phyloP scores from a whole-genome alignment of 2,329 filamentous ascomycete species.

The Diaporthe sp. region DNA sequence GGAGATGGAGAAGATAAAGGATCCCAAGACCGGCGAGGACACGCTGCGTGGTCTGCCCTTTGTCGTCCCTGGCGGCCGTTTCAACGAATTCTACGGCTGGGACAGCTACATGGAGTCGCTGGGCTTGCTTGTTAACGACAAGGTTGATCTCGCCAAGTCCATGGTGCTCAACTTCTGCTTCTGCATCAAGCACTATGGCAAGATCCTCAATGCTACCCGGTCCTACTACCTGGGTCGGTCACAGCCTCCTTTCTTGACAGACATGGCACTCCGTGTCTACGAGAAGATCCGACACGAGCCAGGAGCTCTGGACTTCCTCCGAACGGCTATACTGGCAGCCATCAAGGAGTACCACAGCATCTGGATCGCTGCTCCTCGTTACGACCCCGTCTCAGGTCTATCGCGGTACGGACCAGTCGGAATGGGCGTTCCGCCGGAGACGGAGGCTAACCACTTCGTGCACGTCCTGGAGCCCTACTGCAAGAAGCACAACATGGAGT shows the following conservation, averaged over 20 bases:
- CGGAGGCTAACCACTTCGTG: slow-evolving; percentile 86
- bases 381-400: slow-evolving; percentile 81
- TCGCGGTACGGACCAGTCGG: slow-evolving; percentile 89
- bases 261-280: slow-evolving; percentile 95
- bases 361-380: slow-evolving; percentile 83
- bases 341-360: slow-evolving; percentile 97
- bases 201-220: slow-evolving; percentile 96
- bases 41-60: slow-evolving; percentile 87
- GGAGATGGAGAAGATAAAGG: slow-evolving; percentile 81
- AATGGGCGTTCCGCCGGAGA: slow-evolving; percentile 89
- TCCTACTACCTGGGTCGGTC: slow-evolving; percentile 96
- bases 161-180: slow-evolving; percentile 99
- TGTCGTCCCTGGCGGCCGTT: slow-evolving; percentile 95
- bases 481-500: slow-evolving; percentile 83
- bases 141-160: slow-evolving; percentile 86
- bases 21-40: slow-evolving; percentile 75
- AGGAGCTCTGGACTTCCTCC: slow-evolving; percentile 83
- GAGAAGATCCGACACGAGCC: slow-evolving; percentile 91
- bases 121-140: slow-evolving; percentile 86
- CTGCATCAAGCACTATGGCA: slow-evolving; percentile 97
- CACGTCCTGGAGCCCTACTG: slow-evolving; percentile 86
- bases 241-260: slow-evolving; percentile 95
- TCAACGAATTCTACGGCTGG: slow-evolving; percentile 99
- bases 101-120: slow-evolving; percentile 99
- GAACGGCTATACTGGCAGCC: slow-evolving; percentile 82